Evolutionary conservation across 192 early-diverging fungal species (phyloP).

Genomic region (Coemansia sp.): DNA sequence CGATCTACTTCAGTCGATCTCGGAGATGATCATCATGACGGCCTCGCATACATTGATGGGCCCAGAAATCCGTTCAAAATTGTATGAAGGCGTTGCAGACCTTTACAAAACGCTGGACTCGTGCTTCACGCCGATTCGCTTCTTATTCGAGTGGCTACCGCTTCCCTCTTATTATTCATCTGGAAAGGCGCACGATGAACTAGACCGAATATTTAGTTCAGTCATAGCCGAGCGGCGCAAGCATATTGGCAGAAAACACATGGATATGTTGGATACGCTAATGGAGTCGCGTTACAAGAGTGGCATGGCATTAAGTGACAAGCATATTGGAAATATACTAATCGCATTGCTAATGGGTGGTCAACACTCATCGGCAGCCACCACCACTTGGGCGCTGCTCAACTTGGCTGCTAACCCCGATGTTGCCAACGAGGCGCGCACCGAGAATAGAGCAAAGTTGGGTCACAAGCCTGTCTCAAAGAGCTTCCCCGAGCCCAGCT

Average conservation of each 20-base stretch:
- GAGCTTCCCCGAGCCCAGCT: constrained; percentile 54
- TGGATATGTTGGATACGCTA: constrained; percentile 80
- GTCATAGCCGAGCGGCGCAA: constrained; percentile 82
- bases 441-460: constrained; percentile 68
- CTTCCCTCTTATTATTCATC: constrained; percentile 83
- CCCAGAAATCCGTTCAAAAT: constrained; percentile 82
- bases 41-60: constrained; percentile 95
- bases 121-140: constrained; percentile 93
- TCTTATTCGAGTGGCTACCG: constrained; percentile 91
- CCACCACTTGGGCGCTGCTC: constrained; percentile 89
- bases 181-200: constrained; percentile 79
- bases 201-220: constrained; percentile 74
- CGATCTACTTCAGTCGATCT: constrained; percentile 79
- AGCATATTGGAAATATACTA: constrained; percentile 90
- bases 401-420: constrained; percentile 82
- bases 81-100: constrained; percentile 83
- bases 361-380: constrained; percentile 93
- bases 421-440: constrained; percentile 62
- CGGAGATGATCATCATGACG: constrained; percentile 91
- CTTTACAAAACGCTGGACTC: constrained; percentile 94
- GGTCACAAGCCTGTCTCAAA: constrained; percentile 54
- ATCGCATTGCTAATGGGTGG: constrained; percentile 97
- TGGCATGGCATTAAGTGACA: constrained; percentile 78
- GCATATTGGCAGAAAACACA: constrained; percentile 54
- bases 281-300: constrained; percentile 89